These are phyloP conservation scores for Rosa rugosa DNA, from an alignment of 306 rosid species.

Conservation along the genomic window DNA sequence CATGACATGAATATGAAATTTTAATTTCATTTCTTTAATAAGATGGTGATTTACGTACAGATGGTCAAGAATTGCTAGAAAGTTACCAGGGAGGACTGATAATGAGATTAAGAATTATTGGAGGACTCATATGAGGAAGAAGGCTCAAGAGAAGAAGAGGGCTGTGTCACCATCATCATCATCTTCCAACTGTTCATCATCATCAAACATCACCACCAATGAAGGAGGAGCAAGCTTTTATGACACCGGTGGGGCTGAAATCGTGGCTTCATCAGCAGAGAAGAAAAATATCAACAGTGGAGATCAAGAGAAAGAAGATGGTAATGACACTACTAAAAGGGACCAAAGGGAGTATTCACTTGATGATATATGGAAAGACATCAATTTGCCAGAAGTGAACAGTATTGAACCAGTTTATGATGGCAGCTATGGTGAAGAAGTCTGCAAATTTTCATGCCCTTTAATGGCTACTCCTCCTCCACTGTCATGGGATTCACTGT, in stretches of 20 bases:
- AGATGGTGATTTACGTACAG: constrained; percentile 31
- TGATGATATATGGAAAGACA: constrained; percentile 97
- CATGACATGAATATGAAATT: not conserved
- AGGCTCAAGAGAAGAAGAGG: constrained; percentile 71
- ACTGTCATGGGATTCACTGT: constrained; percentile 52
- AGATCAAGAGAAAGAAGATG: constrained; percentile 16
- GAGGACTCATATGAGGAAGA: constrained; percentile 94
- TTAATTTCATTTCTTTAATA: not conserved
- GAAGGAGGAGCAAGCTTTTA: constrained; percentile 73
- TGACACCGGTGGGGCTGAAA: constrained; percentile 63
- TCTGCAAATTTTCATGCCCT: constrained; percentile 44
- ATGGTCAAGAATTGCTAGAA: constrained; percentile 95
- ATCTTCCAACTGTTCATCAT: constrained; percentile 37
- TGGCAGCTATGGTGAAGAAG: constrained; percentile 36
- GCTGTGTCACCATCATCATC: constrained; percentile 32
- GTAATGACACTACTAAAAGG: constrained; percentile 1
- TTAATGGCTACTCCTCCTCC: constrained; percentile 39
- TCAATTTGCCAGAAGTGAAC: constrained; percentile 51
- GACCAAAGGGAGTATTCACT: constrained; percentile 44
- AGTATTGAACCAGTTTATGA: constrained; percentile 28
- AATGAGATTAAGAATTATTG: constrained; percentile 96
- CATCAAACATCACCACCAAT: constrained; percentile 50
- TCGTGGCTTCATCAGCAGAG: constrained; percentile 25
- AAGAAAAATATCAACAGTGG: constrained; percentile 12
- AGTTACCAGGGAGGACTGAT: constrained; percentile 92